Base-by-base conservation (phyloP, 345 rosid genomes). In the Geranium rotundifolium region DNA sequence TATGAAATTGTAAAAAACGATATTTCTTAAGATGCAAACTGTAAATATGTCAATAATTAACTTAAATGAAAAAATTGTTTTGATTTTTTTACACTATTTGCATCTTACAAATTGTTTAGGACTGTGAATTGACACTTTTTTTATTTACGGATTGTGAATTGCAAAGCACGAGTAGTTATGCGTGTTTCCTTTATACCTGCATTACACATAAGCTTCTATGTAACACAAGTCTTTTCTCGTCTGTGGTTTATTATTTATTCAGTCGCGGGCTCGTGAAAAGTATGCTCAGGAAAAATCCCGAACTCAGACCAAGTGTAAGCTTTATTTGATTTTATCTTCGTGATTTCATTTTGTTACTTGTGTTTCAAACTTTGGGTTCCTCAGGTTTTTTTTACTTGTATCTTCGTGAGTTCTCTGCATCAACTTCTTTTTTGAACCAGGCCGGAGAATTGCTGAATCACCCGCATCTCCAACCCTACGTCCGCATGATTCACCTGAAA, bases 281-380 rank as follows among this genome's bases (percentile, higher is more conserved):
- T 73, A 84, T 93, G 99, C 74, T 93, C 82, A 84, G 99, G 67
- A 93, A 93, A 79, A 90, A 88, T 69, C 97, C 96, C 39, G 95
- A 93, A 78, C 87, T 93, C 29, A 81, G 96, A 66, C 96, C 99
- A 67, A 85, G 88, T 63, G 99, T 93, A 85, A 50, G 90, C n/a
- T n/a, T n/a, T n/a, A n/a, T n/a, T n/a, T n/a, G n/a, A n/a, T 62
- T 64, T 17, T 17, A 16, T 54, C 57, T 54, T 54, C 19, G 37
- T 31, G 37, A 31, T 52, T 52, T 15, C 34, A 29, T 16, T 62
- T 7, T 17, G 52, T 50, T 50, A 57, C 54, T 52, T 50, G 41
- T 15, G 27, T 29, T 49, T 66, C 17, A 37, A 46, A 18, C 34
- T 66, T 56, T 29, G 3, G 50, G 17, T 13, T 54, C 18, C 50